Evolutionary conservation across 768 basidiomycete species (phyloP).

Genomic region (Boletus sp.): DNA sequence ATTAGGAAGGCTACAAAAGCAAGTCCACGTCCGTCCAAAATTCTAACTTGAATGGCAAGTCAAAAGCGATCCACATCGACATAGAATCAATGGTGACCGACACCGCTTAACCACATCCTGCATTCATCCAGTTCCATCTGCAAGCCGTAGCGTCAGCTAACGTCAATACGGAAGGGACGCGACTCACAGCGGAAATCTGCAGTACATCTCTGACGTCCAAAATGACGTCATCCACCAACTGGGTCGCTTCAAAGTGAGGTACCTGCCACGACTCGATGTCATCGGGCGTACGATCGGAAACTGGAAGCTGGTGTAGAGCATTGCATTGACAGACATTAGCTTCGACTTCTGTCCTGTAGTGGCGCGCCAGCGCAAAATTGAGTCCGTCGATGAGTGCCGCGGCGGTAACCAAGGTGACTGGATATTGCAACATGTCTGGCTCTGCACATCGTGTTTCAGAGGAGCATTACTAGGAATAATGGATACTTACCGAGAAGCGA

Average conservation of each 20-base stretch:
- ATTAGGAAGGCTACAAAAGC: too few species aligned
- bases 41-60: background rate
- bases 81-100: constrained; percentile 9
- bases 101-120: constrained; percentile 18
- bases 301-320: background rate
- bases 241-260: constrained; percentile 8
- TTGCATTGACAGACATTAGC: constrained; percentile 4
- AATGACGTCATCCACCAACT: constrained; percentile 14
- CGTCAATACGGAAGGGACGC: too few species aligned
- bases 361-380: constrained; percentile 35
- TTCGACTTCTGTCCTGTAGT: constrained; percentile 35
- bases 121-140: constrained; percentile 29
- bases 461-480: background rate
- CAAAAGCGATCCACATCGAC: background rate
- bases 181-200: constrained; percentile 20
- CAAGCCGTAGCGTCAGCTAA: constrained; percentile 5
- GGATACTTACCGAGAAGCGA: constrained; percentile 37
- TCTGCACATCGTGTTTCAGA: constrained; percentile 33
- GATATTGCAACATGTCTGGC: constrained; percentile 51
- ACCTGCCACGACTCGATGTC: constrained; percentile 11
- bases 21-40: too few species aligned
- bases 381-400: constrained; percentile 50
- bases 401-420: constrained; percentile 52
- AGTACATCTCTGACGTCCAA: constrained; percentile 28
- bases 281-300: background rate